Base-by-base conservation (phyloP, 208 protist genomes). In the Angomonas ambiguus region DNA sequence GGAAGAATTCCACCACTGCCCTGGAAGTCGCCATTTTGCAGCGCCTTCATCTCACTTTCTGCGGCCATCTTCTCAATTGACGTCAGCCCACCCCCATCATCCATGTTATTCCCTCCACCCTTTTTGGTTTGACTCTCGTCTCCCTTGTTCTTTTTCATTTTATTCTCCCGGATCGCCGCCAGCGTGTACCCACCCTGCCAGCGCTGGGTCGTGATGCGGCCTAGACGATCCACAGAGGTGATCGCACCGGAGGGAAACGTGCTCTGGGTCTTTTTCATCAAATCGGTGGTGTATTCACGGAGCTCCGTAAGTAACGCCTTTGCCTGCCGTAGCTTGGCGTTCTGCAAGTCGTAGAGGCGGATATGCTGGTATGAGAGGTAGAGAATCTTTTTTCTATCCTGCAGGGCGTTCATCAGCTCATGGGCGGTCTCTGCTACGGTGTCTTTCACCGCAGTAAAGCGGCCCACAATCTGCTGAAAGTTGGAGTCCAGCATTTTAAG, bases 301-400 rank as follows among this genome's bases (percentile, higher is more conserved):
- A 96, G 77, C 55, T 95, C 78, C n/a, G 80, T 65, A 18, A 97
- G 48, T 18, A 85, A 78, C 1, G 87, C 84, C 49, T 88, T 88
- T 28, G 74, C 72, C 33, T 79, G 71, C 18, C 91, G 88, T 69
- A 96, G 77, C 42, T 95, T 96, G 0, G 71, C 60, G 66, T 88
- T 94, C 59, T 96, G 88, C 58, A 95, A 66, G 65, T 96, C 93
- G 69, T 95, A 96, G 20, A 94, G 67, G 8, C 91, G 91, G 65
- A 97, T 92, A 76, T 97, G 93, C 71, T 97, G 93, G 20, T 93
- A 81, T 28, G 88, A 92, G n/a, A 97, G 74, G 70, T 93, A 92
- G 3, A 97, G 80, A 56, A 93, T 89, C 69, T 92, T 92, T 59
- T 94, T 95, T 27, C 91, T 83, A 41, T 97, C 93, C 48, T 91